Base-by-base conservation (phyloP, 495 filamentous ascomycete genomes). In the Parathielavia appendiculata region DNA sequence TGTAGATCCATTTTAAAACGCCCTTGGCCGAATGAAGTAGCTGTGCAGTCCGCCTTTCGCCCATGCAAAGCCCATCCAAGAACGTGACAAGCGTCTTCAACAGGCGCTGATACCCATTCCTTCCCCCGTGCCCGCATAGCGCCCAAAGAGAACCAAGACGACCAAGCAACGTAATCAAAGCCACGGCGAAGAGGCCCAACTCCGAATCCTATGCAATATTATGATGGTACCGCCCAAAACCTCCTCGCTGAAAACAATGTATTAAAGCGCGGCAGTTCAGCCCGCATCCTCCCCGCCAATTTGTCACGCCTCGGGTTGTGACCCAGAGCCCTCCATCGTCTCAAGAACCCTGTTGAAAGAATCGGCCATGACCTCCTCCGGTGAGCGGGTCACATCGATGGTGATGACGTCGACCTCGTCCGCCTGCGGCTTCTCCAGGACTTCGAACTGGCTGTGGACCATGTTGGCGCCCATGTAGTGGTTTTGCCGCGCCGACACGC, bases 391-490 rank as follows among this genome's bases (percentile, higher is more conserved):
- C 40, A 93, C 92, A 73, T 96, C 88, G 45, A 98, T 79, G 47
- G 81, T 84, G 50, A 96, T 79, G 57, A 91, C 89, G 73, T 98
- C 93, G 65, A 79, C 82, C 75, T 99, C 95, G 36, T 84, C 83
- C 56, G 77, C 65, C 46, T 77, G 81, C 0, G 95, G 95, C 65
- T 87, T 84, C 72, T 99, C 91, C 17, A 99, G 80, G 50, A 83
- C 84, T 57, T 84, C 80, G 63, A 97, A 85, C 69, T 99, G 95
- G 68, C 88, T 92, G 54, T 87, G 86, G n/a, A 99, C 91, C 95
- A 99, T 99, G 53, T 84, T 83, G 59, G 89, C 88, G 71, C 95
- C 95, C 93, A 99, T 97, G 72, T 93, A 99, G 68, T 99, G 95
- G 49, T 84, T 82, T 73, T 91, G 69, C 61, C 92, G 83, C 23